phyloP scores from a whole-genome alignment of 1,284 basidiomycete genomes.

The Cerioporus squamosus region DNA sequence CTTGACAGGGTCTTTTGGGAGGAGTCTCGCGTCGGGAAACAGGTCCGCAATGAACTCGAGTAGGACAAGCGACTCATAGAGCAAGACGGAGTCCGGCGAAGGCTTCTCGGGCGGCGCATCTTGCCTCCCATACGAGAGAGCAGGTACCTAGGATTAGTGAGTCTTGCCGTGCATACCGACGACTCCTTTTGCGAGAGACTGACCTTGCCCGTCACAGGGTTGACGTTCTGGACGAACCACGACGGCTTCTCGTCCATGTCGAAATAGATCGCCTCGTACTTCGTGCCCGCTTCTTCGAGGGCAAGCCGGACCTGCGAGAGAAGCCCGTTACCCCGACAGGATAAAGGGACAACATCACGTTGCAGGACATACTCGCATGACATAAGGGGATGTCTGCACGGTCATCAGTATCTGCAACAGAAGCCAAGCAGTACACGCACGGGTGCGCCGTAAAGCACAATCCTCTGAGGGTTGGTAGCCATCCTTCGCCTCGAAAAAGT shows the following conservation, averaged over 20 bases:
- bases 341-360: no score
- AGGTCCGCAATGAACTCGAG: conserved; percentile 64
- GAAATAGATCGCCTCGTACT: conserved; percentile 22
- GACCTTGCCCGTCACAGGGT: conserved; percentile 40
- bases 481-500: no score
- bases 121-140: conserved; percentile 56
- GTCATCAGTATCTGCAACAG: neutral
- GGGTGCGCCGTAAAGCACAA: neutral
- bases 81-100: conserved; percentile 55
- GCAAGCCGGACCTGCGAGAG: conserved; percentile 3
- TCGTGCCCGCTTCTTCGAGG: conserved; percentile 20
- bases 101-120: conserved; percentile 49
- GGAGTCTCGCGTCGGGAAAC: conserved; percentile 45
- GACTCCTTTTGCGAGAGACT: neutral
- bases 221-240: conserved; percentile 39
- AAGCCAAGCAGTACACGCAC: neutral
- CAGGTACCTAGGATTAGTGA: conserved; percentile 41
- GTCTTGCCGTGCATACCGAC: neutral
- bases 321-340: neutral
- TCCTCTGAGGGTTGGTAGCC: neutral
- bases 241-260: conserved; percentile 39
- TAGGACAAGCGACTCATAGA: conserved; percentile 62
- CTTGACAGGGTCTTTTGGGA: conserved; percentile 54
- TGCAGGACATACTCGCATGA: neutral
- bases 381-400: neutral